Base-by-base conservation (phyloP, 345 rosid genomes). In the Nasturtium officinale region DNA sequence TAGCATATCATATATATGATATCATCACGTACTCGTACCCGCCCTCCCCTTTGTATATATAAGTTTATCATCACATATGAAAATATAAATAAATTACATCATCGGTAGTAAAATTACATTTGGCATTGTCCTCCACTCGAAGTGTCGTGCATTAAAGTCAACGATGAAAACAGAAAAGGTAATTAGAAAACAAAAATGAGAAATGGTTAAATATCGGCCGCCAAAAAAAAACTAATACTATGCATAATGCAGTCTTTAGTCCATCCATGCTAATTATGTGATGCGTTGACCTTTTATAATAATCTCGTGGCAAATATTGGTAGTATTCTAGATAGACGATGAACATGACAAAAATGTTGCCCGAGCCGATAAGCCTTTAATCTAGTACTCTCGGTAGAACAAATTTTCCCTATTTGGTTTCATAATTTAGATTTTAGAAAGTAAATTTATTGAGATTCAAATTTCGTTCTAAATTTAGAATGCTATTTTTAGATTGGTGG, bases 191-290 rank as follows among this genome's bases (percentile, higher is more conserved):
- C 2, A 4, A 7, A 57, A 21, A 70, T 21, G 50, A 30, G 45
- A 20, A 69, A 58, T 47, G 59, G 53, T 43, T 26, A 23, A 30
- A 20, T 23, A 29, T 21, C 21, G 25, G 60, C 78, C 53, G 61
- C 72, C 53, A 13, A 53, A 23, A 10, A 16, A 54, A 62, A 40
- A 15, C 1, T 28, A 25, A 57, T 74, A 74, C 77, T 65, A 25
- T 73, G 71, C 65, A 73, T 28, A 57, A 51, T 54, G 35, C 38
- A 20, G 68, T 32, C 28, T 37, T 8, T 7, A 20, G 29, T 28
- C 21, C 21, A 30, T 52, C 32, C 35, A 18, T 63, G 77, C 52
- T 65, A 57, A 65, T 74, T 74, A 65, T 65, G 52, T 47, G 33
- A 47, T 46, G 42, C 30, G 30, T 58, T 57, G 72, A 57, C 32